Base-by-base conservation (phyloP, 228 moss, liverwort and hornwort genomes). In the Sphagnum fallax region DNA sequence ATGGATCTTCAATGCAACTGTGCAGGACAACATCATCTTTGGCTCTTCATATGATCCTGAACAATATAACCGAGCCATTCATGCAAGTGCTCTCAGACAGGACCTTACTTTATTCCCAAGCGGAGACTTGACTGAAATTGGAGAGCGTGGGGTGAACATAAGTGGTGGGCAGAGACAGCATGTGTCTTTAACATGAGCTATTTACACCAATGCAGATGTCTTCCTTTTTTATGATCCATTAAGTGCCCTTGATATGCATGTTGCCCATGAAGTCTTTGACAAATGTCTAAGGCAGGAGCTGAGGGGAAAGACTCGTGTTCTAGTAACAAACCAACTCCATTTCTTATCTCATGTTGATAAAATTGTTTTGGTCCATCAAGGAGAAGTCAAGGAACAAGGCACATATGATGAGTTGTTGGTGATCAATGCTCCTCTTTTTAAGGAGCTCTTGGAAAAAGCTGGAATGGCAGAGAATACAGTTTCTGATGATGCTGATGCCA, bases 141-240 rank as follows among this genome's bases (percentile, higher is more conserved):
- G 84, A 49, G 84, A 84, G 62, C 81, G 80, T 52, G 81, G 84
- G 75, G 84, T 84, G 69, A 84, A 84, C 63, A 76, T 84, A 15
- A 84, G 84, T 67, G 84, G 84, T 62, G 84, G 84, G 59, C 84
- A 84, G 60, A 81, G 78, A 64, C 84, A 85, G 63, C 76, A 76
- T 52, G 84, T 81, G 13, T 78, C 81, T 10, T 74, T 81, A 16
- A 78, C 84, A 8, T 75, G 84, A 47, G 84, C 84, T 57, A 81
- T 84, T 8, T 84, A 84, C 53, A 58, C 84, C 0, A 52, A 84
- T 63, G 84, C 80, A 4, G 84, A 84, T 55, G 84, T 84, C 5
- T 84, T 78, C 52, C 67, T 84, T 49, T 78, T 81, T 64, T 81
- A 84, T 65, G 84, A 84, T 70, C 84, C 84, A 67, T 81, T 84